Conservation (phyloP, 192 early-diverging fungal species). For the Lobosporangium transversale region DNA sequence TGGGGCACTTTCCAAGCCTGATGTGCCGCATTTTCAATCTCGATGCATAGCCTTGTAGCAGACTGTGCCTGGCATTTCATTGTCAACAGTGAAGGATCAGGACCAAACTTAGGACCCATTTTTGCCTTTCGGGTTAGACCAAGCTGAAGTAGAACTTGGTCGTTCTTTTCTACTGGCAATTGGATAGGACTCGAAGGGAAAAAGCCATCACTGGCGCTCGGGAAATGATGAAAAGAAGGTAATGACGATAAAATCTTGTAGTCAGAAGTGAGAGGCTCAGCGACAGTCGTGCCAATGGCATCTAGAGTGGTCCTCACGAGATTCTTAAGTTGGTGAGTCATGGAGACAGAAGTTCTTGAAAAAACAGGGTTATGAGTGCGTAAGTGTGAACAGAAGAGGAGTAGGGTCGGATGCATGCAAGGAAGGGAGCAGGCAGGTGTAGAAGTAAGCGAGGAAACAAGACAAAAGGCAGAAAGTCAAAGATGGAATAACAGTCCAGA, state of each 20-base stretch:
- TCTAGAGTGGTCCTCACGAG: not conserved
- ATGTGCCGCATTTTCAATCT: conserved; percentile 11
- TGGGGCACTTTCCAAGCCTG: conserved; percentile 13
- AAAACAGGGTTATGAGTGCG: not conserved
- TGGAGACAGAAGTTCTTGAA: not conserved
- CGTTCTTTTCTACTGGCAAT: conserved; percentile 2
- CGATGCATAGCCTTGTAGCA: conserved; percentile 6
- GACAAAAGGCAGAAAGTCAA: not conserved
- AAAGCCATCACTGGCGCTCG: too few species aligned
- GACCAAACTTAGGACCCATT: conserved; percentile 6
- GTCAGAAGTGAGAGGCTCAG: conserved; percentile 3
- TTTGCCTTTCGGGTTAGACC: conserved; percentile 9
- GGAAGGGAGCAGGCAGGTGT: not conserved
- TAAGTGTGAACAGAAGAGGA: not conserved
- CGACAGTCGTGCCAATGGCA: not conserved
- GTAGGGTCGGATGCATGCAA: not conserved
- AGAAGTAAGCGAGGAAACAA: not conserved
- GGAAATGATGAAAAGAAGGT: not conserved
- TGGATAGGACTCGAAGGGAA: not conserved
- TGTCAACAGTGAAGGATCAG: conserved; percentile 8
- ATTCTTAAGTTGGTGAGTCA: not conserved
- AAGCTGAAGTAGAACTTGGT: conserved; percentile 1
- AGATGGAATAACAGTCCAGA: too few species aligned
- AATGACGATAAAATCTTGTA: conserved; percentile 3
- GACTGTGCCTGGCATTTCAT: conserved; percentile 11